Percentiles rank a stretch among this genome's conserved stretches.
These are phyloP conservation scores for Mycena venus DNA, from an alignment of 768 basidiomycete species.

Conservation along the genomic window DNA sequence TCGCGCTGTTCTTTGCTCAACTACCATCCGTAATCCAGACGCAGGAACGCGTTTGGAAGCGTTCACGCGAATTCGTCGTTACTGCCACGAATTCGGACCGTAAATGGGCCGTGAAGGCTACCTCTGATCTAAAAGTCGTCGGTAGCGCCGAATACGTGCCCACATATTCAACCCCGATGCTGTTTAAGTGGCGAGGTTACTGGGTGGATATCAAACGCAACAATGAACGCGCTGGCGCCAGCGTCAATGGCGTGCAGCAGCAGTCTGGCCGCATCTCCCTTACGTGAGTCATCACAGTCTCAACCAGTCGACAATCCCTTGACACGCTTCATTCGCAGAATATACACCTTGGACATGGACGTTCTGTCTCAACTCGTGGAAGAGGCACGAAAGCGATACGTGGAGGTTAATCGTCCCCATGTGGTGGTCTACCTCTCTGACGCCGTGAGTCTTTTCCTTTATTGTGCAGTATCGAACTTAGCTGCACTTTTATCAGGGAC, in stretches of 20 bases:
- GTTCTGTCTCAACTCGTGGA: slow-evolving; percentile 51
- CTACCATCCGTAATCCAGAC: slow-evolving; percentile 45
- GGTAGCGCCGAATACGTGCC: slow-evolving; percentile 57
- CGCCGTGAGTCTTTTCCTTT: slow-evolving; percentile 37
- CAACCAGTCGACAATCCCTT: too few species aligned
- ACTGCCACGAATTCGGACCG: slow-evolving; percentile 54
- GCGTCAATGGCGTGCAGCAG: slow-evolving; percentile 2
- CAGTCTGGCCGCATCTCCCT: slow-evolving; percentile 40
- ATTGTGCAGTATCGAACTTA: too few species aligned
- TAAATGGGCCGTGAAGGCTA: slow-evolving; percentile 51
- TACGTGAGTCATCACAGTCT: too few species aligned
- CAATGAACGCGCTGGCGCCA: slow-evolving; percentile 26
- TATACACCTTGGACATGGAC: slow-evolving; percentile 56
- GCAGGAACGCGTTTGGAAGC: slow-evolving; percentile 57
- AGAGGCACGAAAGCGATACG: slow-evolving; percentile 50
- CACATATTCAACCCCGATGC: slow-evolving; percentile 51
- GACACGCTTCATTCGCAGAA: slow-evolving; percentile 37
- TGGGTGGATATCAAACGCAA: slow-evolving; percentile 54
- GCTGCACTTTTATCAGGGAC: too few species aligned
- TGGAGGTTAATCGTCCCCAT: slow-evolving; percentile 50
- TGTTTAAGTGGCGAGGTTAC: slow-evolving; percentile 57
- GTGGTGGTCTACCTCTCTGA: slow-evolving; percentile 52
- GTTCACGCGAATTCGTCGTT: slow-evolving; percentile 55
- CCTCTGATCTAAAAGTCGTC: slow-evolving; percentile 31
- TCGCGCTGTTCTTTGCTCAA: background rate